Base-by-base conservation (phyloP, 805 yeast species). In the Metschnikowia continentalis region DNA sequence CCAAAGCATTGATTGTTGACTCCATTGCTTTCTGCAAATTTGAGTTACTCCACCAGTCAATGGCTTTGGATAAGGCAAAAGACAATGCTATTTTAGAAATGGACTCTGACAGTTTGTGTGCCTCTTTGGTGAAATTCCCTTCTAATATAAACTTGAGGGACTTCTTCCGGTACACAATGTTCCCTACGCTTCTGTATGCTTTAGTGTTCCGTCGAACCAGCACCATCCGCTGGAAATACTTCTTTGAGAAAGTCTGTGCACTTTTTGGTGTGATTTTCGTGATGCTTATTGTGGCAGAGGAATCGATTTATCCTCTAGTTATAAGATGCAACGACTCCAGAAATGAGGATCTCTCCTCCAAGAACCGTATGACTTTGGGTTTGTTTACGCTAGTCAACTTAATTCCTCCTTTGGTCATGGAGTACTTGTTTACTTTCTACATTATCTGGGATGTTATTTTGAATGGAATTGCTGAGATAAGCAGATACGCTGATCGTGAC, bases 361-460 rank as follows among this genome's bases (percentile, higher is more conserved):
- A 14, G 17, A 52, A 51, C 15, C 52, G 45, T 20, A 6, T 47
- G 41, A 4, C 41, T 3, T 41, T 47, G 17, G 55, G 53, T 8
- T 36, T 49, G 23, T 33, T 52, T 26, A 71, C 88, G 10, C 61
- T 88, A 32, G 59, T 88, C 23, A 95, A 90, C 60, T 72, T 90
- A 60, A 80, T 89, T 35, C 95, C 96, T 17, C 86, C 91, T 19
- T 89, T 94, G 65, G 70, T 89, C 35, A 66, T 84, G 48, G 79
- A 86, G 66, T 92, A 90, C 65, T 61, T 94, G 47, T 70, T 94
- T 51, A 84, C 81, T 0, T 94, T 91, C 69, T 91, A 88, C 65
- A 72, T 94, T 54, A 94, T 95, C 54, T 95, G 99, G 99, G 98
- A 94, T 61, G 85, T 92, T 5, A 92, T 92, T 46, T 73, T 91